These are phyloP conservation scores for Aspergillus taichungensis DNA, from an alignment of 495 filamentous ascomycete species.

Conservation along the genomic window DNA sequence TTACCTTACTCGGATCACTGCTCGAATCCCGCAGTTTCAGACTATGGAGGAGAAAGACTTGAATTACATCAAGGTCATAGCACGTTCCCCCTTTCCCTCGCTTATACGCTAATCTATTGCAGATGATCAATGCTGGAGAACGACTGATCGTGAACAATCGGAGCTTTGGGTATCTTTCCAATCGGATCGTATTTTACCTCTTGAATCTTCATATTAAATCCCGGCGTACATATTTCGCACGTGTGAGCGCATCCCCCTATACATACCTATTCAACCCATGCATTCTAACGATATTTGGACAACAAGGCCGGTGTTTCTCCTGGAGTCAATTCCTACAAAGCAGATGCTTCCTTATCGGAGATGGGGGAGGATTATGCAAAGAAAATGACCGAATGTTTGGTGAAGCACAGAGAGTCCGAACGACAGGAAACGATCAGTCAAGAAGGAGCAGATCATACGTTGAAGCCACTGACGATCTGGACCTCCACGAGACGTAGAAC, in stretches of 20 bases:
- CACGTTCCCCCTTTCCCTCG: neutral
- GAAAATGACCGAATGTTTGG: conserved; percentile 76
- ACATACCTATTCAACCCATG: neutral
- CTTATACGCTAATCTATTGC: conserved; percentile 8
- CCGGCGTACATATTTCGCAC: conserved; percentile 85
- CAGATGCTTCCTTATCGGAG: conserved; percentile 72
- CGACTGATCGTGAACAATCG: conserved; percentile 88
- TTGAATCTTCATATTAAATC: conserved; percentile 96
- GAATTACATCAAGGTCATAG: conserved; percentile 78
- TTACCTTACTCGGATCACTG: conserved; percentile 80
- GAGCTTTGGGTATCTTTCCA: conserved; percentile 88
- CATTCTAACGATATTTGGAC: conserved; percentile 3
- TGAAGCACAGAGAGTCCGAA: conserved; percentile 75
- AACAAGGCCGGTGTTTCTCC: conserved; percentile 50
- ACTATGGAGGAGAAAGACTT: conserved; percentile 90
- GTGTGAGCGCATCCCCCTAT: conserved; percentile 40
- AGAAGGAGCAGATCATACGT: conserved; percentile 56
- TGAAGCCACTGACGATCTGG: conserved; percentile 85
- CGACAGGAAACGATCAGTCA: conserved; percentile 56
- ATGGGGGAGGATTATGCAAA: conserved; percentile 78
- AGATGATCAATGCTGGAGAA: conserved; percentile 98
- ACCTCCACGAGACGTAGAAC: conserved; percentile 86
- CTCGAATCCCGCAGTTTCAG: conserved; percentile 91
- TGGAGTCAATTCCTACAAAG: conserved; percentile 82
- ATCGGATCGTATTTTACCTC: conserved; percentile 95